phyloP scores from a whole-genome alignment of 2,329 filamentous ascomycete genomes.

The Simplicillium aogashimaense region DNA sequence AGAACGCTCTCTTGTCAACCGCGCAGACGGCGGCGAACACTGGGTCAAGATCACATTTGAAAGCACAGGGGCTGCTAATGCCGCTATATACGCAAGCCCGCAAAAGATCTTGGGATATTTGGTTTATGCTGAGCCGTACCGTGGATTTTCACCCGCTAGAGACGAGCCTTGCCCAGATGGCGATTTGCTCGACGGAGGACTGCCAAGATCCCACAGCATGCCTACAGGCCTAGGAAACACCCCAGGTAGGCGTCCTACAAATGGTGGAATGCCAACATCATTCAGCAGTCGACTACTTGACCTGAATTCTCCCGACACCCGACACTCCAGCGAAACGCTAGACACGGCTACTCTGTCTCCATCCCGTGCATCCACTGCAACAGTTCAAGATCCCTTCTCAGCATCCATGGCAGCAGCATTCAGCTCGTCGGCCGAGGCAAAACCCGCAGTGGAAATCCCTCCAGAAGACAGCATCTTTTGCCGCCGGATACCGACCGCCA shows the following conservation, averaged over 20 bases:
- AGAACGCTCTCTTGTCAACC: constrained; percentile 71
- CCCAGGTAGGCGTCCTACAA: constrained; percentile 15
- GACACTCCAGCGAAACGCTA: constrained; percentile 44
- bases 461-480: constrained; percentile 36
- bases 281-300: constrained; percentile 27
- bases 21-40: constrained; percentile 73
- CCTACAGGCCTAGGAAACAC: constrained; percentile 17
- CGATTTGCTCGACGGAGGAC: constrained; percentile 22
- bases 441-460: constrained; percentile 16
- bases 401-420: constrained; percentile 8
- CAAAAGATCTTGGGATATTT: constrained; percentile 61
- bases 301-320: constrained; percentile 33
- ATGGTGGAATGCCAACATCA: constrained; percentile 21
- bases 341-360: constrained; percentile 44
- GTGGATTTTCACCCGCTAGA: constrained; percentile 50
- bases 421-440: constrained; percentile 8
- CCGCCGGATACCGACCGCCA: constrained; percentile 56
- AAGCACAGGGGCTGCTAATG: constrained; percentile 59
- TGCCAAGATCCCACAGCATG: constrained; percentile 24
- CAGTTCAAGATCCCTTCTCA: constrained; percentile 25
- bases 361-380: constrained; percentile 33
- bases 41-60: constrained; percentile 89
- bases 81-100: constrained; percentile 59
- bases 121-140: constrained; percentile 62
- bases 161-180: constrained; percentile 54